phyloP scores from a whole-genome alignment of 106 monocot genomes.

The Dactylorhiza incarnata region DNA sequence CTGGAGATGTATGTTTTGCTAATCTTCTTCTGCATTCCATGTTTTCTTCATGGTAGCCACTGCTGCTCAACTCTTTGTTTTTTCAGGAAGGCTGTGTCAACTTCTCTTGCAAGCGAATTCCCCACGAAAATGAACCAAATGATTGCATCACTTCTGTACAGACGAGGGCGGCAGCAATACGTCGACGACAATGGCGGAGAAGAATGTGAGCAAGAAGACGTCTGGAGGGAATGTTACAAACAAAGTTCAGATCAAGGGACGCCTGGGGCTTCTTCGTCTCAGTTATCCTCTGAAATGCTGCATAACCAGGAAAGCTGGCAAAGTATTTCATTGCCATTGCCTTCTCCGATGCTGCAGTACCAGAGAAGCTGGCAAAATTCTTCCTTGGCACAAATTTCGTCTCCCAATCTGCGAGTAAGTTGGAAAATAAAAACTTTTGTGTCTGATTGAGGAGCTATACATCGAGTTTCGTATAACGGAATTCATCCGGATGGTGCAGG shows the following conservation, averaged over 20 bases:
- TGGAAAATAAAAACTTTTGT: neutral
- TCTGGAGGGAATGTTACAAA: conserved; percentile 26
- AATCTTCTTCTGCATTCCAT: neutral
- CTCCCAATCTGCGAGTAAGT: conserved; percentile 27
- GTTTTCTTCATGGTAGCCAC: too few species aligned
- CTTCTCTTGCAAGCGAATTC: conserved; percentile 49
- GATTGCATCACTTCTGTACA: conserved; percentile 30
- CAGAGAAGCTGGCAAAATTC: conserved; percentile 24
- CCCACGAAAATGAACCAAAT: conserved; percentile 44
- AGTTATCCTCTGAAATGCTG: conserved; percentile 18
- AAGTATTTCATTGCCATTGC: conserved; percentile 17
- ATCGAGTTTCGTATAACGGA: neutral
- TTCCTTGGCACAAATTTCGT: conserved; percentile 21
- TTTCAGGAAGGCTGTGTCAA: conserved; percentile 51
- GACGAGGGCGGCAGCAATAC: conserved; percentile 25
- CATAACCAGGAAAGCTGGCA: conserved; percentile 23
- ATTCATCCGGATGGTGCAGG: conserved; percentile 21
- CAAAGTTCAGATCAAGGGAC: conserved; percentile 23
- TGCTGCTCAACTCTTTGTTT: neutral
- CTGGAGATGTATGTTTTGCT: conserved; percentile 31
- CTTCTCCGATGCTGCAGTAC: conserved; percentile 10
- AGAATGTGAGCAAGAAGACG: conserved; percentile 13
- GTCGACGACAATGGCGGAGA: conserved; percentile 19
- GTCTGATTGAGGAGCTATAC: neutral
- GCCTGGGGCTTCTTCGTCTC: conserved; percentile 27